Base-by-base conservation (phyloP, 2,329 filamentous ascomycete species). In the Corinectria fuckeliana region DNA sequence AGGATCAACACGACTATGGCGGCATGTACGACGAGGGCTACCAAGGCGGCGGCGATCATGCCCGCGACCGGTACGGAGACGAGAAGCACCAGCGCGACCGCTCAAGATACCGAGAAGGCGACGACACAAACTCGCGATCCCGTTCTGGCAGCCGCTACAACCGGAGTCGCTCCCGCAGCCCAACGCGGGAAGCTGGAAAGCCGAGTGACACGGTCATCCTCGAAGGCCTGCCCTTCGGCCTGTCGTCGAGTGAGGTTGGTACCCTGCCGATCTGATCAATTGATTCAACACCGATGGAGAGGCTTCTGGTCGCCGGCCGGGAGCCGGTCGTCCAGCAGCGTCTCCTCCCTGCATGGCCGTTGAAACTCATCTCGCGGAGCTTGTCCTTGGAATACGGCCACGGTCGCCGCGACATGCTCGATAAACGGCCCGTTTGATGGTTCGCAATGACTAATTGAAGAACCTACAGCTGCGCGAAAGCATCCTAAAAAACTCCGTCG, bases 181-280 rank as follows among this genome's bases (percentile, higher is more conserved):
- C 71, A 30, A 71, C 63, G 30, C 73, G 72, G 48, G 76, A 78
- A 45, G 75, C 77, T 25, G 78, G 78, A 48, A 69, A 67, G 57
- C 81, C 81, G 28, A 82, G 77, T 63, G 78, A 82, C 61, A 84
- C 81, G 30, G 76, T 86, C 50, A 84, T 86, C 52, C 74, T 87
- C 41, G 84, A 87, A 67, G 82, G 83, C 53, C 66, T 86, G 55
- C 81, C 82, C 28, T 70, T 75, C 57, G 78, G 79, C 55, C 75
- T 84, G 59, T 80, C 80, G 58, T 76, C 81, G 71, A 77, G 78
- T 71, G 81, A 85, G 75, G 83, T 85, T 79, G 74, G 81, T 73
- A 66, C 63, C 67, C 69, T 69, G 30, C 54, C 45, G 60, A 52
- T 64, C 54, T 61, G 55, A 66, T 55, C 52, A 49, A 60, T 54